Conservation (phyloP, 805 yeast species). For the Suhomyces vadensis region DNA sequence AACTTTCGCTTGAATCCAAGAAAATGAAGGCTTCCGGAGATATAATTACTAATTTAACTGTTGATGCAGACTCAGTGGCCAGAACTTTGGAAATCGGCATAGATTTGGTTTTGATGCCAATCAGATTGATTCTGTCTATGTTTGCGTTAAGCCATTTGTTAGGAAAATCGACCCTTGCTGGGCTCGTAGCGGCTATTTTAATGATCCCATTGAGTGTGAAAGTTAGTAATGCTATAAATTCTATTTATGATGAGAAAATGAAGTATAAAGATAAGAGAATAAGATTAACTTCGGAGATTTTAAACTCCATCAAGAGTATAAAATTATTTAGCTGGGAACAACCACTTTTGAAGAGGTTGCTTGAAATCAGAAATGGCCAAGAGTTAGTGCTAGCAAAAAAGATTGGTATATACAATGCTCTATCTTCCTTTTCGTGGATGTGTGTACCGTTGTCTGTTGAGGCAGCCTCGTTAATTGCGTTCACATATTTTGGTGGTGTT, state of each 20-base stretch:
- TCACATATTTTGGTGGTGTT: conserved; percentile 40
- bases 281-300: conserved; percentile 56
- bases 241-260: conserved; percentile 42
- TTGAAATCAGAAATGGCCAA: conserved; percentile 55
- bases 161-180: conserved; percentile 61
- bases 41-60: conserved; percentile 74
- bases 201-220: conserved; percentile 60
- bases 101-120: conserved; percentile 57
- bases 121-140: conserved; percentile 54
- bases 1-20: conserved; percentile 65
- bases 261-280: conserved; percentile 61
- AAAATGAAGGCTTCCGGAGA: conserved; percentile 69
- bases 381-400: conserved; percentile 54
- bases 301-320: conserved; percentile 61
- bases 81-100: conserved; percentile 55
- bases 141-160: conserved; percentile 54
- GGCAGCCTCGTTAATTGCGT: conserved; percentile 58
- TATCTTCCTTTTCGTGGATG: conserved; percentile 60
- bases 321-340: conserved; percentile 71
- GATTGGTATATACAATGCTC: conserved; percentile 44
- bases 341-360: conserved; percentile 56
- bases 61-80: conserved; percentile 68
- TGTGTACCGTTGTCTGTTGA: conserved; percentile 67
- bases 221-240: conserved; percentile 45
- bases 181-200: conserved; percentile 51